Conservation (phyloP, 1,284 basidiomycete genomes). For the Ustilago xerochloae region DNA sequence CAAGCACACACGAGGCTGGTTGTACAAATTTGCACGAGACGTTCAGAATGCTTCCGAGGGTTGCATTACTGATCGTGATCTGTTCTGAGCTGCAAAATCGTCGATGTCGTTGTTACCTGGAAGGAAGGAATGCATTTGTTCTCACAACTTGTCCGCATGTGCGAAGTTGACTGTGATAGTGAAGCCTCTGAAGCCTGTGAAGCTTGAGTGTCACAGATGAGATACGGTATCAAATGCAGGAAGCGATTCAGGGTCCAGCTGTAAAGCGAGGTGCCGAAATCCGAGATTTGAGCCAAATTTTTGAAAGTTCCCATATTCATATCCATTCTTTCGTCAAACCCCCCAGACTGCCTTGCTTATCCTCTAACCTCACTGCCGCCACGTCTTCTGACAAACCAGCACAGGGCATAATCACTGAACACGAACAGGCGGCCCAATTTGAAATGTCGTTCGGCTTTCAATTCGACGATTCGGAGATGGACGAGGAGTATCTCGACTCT, state of each 20-base stretch:
- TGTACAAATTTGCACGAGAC: slow-evolving; percentile 49
- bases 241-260: slow-evolving; percentile 15
- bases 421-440: not conserved
- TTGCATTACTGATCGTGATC: slow-evolving; percentile 44
- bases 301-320: not conserved
- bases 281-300: slow-evolving; percentile 18
- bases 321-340: not conserved
- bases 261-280: slow-evolving; percentile 9
- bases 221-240: not conserved
- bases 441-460: slow-evolving; percentile 49
- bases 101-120: not conserved
- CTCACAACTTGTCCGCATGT: not conserved
- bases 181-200: too few species aligned
- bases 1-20: slow-evolving; percentile 47
- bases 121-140: slow-evolving; percentile 2
- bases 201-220: not conserved
- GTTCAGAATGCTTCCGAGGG: slow-evolving; percentile 51
- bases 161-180: not conserved
- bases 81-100: slow-evolving; percentile 20
- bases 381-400: too few species aligned
- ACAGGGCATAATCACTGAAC: too few species aligned
- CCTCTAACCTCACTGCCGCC: too few species aligned
- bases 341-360: not conserved
- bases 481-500: slow-evolving; percentile 36
- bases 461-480: slow-evolving; percentile 47